Conservation (phyloP, 169 alveolate genomes). For the Plasmodium berghei region DNA sequence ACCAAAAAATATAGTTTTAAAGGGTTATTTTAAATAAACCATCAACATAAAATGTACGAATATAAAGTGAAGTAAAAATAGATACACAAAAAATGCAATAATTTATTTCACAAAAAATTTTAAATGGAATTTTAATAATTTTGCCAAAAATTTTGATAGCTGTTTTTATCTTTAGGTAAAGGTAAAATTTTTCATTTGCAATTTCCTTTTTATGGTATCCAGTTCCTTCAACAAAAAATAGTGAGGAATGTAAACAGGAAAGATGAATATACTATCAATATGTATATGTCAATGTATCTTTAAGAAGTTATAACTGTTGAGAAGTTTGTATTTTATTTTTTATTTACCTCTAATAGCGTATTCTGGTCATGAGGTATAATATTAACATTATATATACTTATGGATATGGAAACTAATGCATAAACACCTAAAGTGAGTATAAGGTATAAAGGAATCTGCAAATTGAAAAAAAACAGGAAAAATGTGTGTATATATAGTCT, state of each 20-base stretch:
- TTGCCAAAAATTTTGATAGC: not conserved
- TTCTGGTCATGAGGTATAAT: conserved; percentile 58
- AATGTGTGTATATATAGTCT: conserved; percentile 6
- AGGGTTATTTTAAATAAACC: conserved; percentile 11
- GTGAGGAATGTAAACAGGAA: not conserved
- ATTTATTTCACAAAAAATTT: not conserved
- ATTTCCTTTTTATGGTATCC: conserved; percentile 36
- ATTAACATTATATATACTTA: conserved; percentile 61
- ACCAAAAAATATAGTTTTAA: conserved; percentile 65
- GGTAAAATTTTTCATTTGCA: conserved; percentile 47
- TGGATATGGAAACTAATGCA: conserved; percentile 44
- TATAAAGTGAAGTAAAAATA: not conserved
- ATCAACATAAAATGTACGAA: not conserved
- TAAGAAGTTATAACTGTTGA: too few species aligned
- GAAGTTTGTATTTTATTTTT: not conserved
- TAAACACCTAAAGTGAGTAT: conserved; percentile 16
- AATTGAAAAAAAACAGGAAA: conserved; percentile 28
- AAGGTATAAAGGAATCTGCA: conserved; percentile 62
- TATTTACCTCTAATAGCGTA: conserved; percentile 37
- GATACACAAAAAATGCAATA: not conserved
- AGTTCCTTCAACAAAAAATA: conserved; percentile 50
- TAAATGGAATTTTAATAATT: not conserved
- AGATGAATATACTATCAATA: not conserved
- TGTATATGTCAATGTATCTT: not conserved
- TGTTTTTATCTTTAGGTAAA: conserved; percentile 12